phyloP scores from a whole-genome alignment of 306 rosid genomes.

The Castanea sativa region DNA sequence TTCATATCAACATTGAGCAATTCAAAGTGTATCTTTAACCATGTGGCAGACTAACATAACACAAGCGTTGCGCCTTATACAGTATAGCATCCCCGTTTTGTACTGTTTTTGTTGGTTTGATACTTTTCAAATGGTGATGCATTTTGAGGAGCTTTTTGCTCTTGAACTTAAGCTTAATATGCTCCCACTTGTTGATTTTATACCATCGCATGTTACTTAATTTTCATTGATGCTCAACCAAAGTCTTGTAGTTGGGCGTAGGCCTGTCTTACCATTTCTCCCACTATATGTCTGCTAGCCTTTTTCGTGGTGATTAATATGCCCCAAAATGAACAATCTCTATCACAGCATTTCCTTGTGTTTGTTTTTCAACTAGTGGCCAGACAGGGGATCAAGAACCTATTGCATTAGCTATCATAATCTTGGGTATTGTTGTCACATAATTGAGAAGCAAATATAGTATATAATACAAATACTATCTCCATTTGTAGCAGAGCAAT shows the following conservation, averaged over 20 bases:
- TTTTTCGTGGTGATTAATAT: neutral
- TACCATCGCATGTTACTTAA: neutral
- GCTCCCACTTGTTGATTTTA: neutral
- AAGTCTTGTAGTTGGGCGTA: neutral
- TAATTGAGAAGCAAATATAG: no score
- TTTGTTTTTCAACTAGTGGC: no score
- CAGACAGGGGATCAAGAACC: no score
- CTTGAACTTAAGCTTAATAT: neutral
- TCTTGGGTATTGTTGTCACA: no score
- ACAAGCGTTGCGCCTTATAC: no score
- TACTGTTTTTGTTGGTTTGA: neutral
- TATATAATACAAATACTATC: no score
- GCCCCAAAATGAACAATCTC: neutral
- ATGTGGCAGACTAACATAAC: neutral
- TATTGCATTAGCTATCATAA: no score
- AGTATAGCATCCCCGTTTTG: no score
- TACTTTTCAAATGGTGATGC: neutral
- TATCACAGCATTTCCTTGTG: neutral
- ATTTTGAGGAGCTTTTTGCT: neutral
- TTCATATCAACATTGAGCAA: neutral
- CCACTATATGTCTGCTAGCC: neutral
- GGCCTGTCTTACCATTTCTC: neutral
- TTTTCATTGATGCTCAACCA: neutral
- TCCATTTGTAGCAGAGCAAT: no score
- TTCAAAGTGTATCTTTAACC: no score